phyloP scores from a whole-genome alignment of 257 asterid genomes.

The Nicotiana obtusifolia region DNA sequence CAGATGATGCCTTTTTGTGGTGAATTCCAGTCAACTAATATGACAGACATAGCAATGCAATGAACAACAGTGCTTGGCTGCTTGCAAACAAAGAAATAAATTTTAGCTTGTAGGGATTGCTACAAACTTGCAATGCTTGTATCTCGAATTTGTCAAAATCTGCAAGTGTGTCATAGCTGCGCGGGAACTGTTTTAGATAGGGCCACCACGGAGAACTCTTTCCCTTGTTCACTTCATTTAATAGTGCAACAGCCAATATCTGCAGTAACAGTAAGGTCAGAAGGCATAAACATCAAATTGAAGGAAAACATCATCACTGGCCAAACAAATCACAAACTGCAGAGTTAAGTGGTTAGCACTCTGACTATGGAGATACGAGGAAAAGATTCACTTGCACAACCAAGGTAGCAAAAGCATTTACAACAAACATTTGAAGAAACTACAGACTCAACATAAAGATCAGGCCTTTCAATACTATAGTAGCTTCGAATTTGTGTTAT shows the following conservation, averaged over 20 bases:
- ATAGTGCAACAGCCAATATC: slow-evolving; percentile 59
- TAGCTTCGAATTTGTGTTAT: background rate
- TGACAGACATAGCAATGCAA: background rate
- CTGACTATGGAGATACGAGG: background rate
- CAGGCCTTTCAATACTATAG: background rate
- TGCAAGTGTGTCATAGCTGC: slow-evolving; percentile 60
- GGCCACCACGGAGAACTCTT: slow-evolving; percentile 68
- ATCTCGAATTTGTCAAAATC: slow-evolving; percentile 59
- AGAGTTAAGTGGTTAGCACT: background rate
- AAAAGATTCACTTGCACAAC: background rate
- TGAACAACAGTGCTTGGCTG: background rate
- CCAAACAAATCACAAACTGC: background rate
- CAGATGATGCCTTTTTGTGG: slow-evolving; percentile 14
- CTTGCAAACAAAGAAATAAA: slow-evolving; percentile 4
- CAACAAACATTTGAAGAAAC: background rate
- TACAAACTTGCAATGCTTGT: slow-evolving; percentile 76
- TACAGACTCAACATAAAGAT: background rate
- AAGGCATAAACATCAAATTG: slow-evolving; percentile 1
- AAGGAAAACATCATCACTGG: background rate
- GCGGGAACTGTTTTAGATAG: slow-evolving; percentile 79
- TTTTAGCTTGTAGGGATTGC: slow-evolving; percentile 1
- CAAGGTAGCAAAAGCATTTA: background rate
- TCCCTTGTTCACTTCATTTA: slow-evolving; percentile 80
- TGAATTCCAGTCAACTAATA: background rate
- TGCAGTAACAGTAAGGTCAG: slow-evolving; percentile 26